phyloP scores from a whole-genome alignment of 164 flowering plant species.

The Kingdonia uniflora region DNA sequence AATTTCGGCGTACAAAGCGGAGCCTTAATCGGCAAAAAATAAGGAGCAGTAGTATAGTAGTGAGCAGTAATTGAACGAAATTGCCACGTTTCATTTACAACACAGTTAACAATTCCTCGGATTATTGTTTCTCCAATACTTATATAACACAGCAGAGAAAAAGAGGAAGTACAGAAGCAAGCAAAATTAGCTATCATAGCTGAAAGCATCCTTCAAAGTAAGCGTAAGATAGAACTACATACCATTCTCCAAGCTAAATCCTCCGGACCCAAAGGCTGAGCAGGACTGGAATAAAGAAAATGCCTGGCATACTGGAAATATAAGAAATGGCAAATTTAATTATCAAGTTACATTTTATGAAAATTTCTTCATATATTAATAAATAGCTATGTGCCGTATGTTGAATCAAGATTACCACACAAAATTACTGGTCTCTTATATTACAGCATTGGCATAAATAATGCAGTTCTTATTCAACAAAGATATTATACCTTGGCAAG shows the following conservation, averaged over 20 bases:
- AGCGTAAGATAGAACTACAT: conserved; percentile 14
- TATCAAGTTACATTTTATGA: neutral
- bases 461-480: no score
- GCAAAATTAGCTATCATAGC: neutral
- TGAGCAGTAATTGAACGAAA: no score
- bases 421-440: no score
- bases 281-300: conserved; percentile 82
- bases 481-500: conserved; percentile 61
- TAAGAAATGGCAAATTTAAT: neutral
- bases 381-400: no score
- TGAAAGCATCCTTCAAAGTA: neutral
- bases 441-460: no score
- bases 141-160: neutral
- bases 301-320: conserved; percentile 65
- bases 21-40: no score
- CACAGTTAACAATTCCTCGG: no score
- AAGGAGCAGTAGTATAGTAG: no score
- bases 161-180: neutral
- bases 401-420: no score
- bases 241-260: conserved; percentile 97
- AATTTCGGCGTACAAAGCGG: no score
- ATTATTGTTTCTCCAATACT: neutral
- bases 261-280: conserved; percentile 87
- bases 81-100: no score
- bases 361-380: neutral